These are phyloP conservation scores for Solanum habrochaites DNA, from an alignment of 257 asterid species.

Conservation along the genomic window DNA sequence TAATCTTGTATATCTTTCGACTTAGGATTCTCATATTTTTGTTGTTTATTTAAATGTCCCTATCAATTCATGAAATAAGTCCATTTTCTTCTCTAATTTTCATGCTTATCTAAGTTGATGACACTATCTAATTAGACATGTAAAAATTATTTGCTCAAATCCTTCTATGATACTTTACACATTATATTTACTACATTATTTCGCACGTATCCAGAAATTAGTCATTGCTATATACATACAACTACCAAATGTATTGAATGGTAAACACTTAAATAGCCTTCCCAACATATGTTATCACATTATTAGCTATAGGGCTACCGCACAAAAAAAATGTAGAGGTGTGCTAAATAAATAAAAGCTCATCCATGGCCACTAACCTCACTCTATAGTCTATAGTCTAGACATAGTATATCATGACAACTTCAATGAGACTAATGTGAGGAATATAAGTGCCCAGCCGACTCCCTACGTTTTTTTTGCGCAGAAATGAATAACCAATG, in stretches of 20 bases:
- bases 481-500: conserved; percentile 78
- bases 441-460: conserved; percentile 88
- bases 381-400: conserved; percentile 1
- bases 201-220: background rate
- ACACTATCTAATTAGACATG: background rate
- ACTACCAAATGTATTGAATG: background rate
- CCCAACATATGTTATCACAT: background rate
- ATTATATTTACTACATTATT: background rate
- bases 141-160: background rate
- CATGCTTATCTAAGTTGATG: background rate
- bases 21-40: background rate
- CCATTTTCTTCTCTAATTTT: background rate
- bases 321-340: background rate
- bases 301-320: background rate
- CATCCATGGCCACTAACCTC: background rate
- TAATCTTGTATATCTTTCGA: background rate
- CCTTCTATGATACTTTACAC: background rate
- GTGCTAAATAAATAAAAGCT: background rate
- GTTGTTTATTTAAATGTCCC: background rate
- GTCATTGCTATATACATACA: background rate
- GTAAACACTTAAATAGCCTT: background rate
- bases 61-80: background rate
- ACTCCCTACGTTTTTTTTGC: conserved; percentile 92
- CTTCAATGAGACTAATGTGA: conserved; percentile 90
- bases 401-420: conserved; percentile 89